Evolutionary conservation across 148 eudicot genomes (phyloP).

Genomic region (Rhododendron ferrugineum): DNA sequence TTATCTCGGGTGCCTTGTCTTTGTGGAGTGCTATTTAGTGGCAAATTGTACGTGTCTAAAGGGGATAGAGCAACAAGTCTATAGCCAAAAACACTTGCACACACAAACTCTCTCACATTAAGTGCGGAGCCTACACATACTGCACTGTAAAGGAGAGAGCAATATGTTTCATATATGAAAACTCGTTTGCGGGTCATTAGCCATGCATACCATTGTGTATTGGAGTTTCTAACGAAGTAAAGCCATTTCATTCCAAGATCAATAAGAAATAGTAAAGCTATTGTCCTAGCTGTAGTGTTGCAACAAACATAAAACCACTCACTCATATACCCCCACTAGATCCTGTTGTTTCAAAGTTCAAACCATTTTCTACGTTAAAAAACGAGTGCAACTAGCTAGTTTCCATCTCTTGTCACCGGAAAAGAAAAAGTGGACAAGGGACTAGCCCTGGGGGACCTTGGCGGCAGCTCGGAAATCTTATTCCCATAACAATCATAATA

Average conservation of each 20-base stretch:
- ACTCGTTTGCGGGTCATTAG: neutral
- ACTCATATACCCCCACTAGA: neutral
- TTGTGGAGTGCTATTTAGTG: neutral
- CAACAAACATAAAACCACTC: neutral
- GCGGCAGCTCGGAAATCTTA: conserved; percentile 45
- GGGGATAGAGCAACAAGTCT: neutral
- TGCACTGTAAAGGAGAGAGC: neutral
- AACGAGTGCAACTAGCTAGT: neutral
- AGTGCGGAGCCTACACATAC: neutral
- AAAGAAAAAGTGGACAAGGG: conserved; percentile 26
- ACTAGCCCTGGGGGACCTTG: conserved; percentile 51
- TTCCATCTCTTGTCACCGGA: conserved; percentile 24
- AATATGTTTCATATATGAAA: neutral
- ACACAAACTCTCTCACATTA: neutral
- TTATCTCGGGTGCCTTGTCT: neutral
- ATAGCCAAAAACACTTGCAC: too few species aligned
- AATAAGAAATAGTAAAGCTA: neutral
- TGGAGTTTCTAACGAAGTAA: neutral
- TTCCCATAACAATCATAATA: conserved; percentile 59
- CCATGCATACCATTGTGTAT: neutral
- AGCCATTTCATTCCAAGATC: neutral
- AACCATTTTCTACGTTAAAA: neutral
- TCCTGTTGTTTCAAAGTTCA: neutral
- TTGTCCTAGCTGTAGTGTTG: neutral
- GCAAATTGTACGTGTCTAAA: neutral